Base-by-base conservation (phyloP, 768 basidiomycete genomes). In the Leccinum imitatum region DNA sequence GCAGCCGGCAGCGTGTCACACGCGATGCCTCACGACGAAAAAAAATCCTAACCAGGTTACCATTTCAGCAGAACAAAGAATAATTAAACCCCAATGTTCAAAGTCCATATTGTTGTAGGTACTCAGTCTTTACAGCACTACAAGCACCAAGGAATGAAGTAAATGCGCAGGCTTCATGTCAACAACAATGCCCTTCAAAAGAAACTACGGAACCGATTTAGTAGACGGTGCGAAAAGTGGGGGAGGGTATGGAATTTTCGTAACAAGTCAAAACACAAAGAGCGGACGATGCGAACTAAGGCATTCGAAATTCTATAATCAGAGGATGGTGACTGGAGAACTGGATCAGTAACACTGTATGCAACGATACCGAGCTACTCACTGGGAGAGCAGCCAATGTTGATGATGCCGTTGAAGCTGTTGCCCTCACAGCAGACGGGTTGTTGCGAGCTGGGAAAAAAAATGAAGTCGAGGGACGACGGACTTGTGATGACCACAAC, bases 401-500 rank as follows among this genome's bases (percentile, higher is more conserved):
- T 70, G 59, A 82, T 56, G 11, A 82, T 15, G 3, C 79, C 79
- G 14, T 59, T 58, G 65, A 69, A 76, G 1, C 56, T 41, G 58
- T 77, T 73, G 60, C 75, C 58, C 0, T 65, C 35, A 60, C 81
- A 82, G 64, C 82, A 82, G 1, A 79, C 80, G 1, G 76, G 64
- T 47, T 78, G 59, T 6, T 62, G 47, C 6, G 59, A 5, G 63
- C 80, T 80, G 30, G 33, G 11, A 56, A 48, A 64, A 46, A 48
- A 62, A 21, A 19, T 14, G 21, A 27, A 0, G 25, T 70, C 13
- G 60, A 21, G 8, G 6, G 25, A 17, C 5, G 0, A 3, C 13
- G 33, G 31, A 39, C 17, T 0, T 15, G 14, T 13, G 1, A 4
- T 1, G 5, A 35, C 11, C 9, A 27, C 21, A 2, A 53, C 63